Conservation (phyloP, 1,284 basidiomycete species). For the Ganoderma resinaceum region DNA sequence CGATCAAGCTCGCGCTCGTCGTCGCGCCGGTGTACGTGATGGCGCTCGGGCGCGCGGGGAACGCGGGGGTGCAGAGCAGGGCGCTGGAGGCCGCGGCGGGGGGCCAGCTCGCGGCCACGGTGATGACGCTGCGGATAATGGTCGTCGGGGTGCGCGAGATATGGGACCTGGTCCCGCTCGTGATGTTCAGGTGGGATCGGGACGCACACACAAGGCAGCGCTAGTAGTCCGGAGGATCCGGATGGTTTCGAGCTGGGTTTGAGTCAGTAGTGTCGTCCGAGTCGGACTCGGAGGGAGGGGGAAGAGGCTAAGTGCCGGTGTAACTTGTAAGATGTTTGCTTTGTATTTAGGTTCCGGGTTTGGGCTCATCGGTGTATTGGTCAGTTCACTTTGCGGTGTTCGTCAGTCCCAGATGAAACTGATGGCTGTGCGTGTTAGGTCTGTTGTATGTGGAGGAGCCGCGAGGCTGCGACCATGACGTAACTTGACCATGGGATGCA, state of each 20-base stretch:
- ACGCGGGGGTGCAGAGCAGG: conserved; percentile 10
- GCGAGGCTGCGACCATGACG: neutral
- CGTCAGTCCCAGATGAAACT: neutral
- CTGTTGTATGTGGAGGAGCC: neutral
- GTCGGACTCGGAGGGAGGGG: neutral
- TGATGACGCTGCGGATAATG: conserved; percentile 29
- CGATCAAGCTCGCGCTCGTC: conserved; percentile 29
- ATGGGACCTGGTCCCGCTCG: conserved; percentile 29
- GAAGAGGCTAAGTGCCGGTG: neutral
- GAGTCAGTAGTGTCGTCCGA: neutral
- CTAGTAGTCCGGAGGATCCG: neutral
- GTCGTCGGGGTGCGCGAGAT: conserved; percentile 24
- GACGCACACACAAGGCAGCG: conserved; percentile 10
- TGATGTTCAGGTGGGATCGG: conserved; percentile 21
- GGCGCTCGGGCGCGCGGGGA: conserved; percentile 17
- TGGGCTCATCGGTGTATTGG: neutral
- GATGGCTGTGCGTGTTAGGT: neutral
- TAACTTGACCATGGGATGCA: neutral
- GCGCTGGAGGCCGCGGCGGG: conserved; percentile 29
- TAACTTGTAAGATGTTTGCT: neutral
- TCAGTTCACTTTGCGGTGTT: neutral
- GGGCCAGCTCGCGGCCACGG: conserved; percentile 27
- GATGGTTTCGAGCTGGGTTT: neutral
- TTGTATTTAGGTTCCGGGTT: neutral
- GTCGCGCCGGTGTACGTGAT: conserved; percentile 25